Evolutionary conservation across 495 filamentous ascomycete genomes (phyloP).

Genomic region (Rhypophila decipiens): DNA sequence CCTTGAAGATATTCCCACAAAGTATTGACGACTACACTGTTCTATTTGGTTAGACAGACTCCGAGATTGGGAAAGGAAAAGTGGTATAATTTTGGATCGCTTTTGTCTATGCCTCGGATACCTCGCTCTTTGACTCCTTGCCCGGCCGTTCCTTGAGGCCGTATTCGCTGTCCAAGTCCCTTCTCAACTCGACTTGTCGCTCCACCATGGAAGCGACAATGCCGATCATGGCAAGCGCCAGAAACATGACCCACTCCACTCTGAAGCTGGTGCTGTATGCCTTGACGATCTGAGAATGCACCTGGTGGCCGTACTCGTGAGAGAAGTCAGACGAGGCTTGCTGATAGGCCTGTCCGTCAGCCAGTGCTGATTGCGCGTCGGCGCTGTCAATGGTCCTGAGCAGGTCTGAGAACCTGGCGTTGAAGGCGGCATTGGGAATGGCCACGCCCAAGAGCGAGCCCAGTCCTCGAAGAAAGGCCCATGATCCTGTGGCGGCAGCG

Average conservation of each 20-base stretch:
- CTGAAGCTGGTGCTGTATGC: slow-evolving; percentile 8
- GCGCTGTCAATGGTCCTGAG: not conserved
- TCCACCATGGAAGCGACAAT: slow-evolving; percentile 28
- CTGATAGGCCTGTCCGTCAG: slow-evolving; percentile 14
- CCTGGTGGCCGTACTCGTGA: not conserved
- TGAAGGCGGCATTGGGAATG: slow-evolving; percentile 45
- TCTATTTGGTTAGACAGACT: too few relatives aligned
- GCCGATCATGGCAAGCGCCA: slow-evolving; percentile 10
- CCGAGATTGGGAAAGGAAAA: too few relatives aligned
- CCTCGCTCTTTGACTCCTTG: too few relatives aligned
- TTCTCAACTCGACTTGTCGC: slow-evolving; percentile 27
- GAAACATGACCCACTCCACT: slow-evolving; percentile 13
- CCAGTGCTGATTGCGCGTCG: not conserved
- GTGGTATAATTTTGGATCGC: too few relatives aligned
- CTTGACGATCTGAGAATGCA: slow-evolving; percentile 3
- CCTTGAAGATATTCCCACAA: too few relatives aligned
- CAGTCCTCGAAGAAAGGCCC: slow-evolving; percentile 40
- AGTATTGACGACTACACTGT: too few relatives aligned
- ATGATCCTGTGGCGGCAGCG: slow-evolving; percentile 37
- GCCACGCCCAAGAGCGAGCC: slow-evolving; percentile 44
- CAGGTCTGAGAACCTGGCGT: slow-evolving; percentile 24
- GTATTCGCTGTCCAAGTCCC: slow-evolving; percentile 31
- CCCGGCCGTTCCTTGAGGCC: slow-evolving; percentile 18
- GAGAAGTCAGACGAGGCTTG: slow-evolving; percentile 17
- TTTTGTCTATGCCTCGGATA: too few relatives aligned